phyloP scores from a whole-genome alignment of 1,284 basidiomycete genomes.

The Leccinum solheimii region DNA sequence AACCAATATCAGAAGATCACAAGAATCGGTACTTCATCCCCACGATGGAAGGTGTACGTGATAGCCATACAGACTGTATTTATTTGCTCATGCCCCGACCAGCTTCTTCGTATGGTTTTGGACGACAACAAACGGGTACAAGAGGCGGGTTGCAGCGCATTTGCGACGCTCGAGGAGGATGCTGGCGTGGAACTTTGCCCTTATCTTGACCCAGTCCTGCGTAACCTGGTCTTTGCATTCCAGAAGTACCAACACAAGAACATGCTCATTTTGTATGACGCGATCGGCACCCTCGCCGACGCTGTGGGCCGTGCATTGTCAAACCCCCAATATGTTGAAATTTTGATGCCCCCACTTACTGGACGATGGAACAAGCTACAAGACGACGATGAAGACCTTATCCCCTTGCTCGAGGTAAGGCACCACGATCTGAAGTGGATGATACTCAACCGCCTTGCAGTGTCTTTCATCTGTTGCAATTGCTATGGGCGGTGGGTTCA shows the following conservation, averaged over 20 bases:
- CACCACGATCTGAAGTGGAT: not conserved
- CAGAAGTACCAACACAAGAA: slow-evolving; percentile 99
- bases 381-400: slow-evolving; percentile 91
- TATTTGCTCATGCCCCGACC: slow-evolving; percentile 13
- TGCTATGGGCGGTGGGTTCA: slow-evolving; percentile 91
- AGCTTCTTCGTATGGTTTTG: slow-evolving; percentile 96
- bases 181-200: slow-evolving; percentile 89
- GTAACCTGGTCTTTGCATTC: slow-evolving; percentile 95
- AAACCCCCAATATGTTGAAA: slow-evolving; percentile 86
- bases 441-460: slow-evolving; percentile 43
- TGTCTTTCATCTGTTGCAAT: slow-evolving; percentile 98
- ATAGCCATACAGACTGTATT: slow-evolving; percentile 1
- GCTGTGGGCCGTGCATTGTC: slow-evolving; percentile 90
- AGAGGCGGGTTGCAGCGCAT: slow-evolving; percentile 98
- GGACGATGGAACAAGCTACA: slow-evolving; percentile 86
- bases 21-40: slow-evolving; percentile 91
- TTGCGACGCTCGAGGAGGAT: slow-evolving; percentile 98
- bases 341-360: slow-evolving; percentile 95
- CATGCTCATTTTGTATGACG: slow-evolving; percentile 97
- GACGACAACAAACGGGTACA: slow-evolving; percentile 99
- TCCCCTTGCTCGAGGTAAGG: slow-evolving; percentile 88
- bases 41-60: slow-evolving; percentile 94
- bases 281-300: slow-evolving; percentile 96
- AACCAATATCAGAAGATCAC: slow-evolving; percentile 81
- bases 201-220: slow-evolving; percentile 92